Percentiles rank a stretch among this genome's conserved stretches.
Conservation (phyloP, 1,284 basidiomycete genomes). For the Moesziomyces antarcticus region DNA sequence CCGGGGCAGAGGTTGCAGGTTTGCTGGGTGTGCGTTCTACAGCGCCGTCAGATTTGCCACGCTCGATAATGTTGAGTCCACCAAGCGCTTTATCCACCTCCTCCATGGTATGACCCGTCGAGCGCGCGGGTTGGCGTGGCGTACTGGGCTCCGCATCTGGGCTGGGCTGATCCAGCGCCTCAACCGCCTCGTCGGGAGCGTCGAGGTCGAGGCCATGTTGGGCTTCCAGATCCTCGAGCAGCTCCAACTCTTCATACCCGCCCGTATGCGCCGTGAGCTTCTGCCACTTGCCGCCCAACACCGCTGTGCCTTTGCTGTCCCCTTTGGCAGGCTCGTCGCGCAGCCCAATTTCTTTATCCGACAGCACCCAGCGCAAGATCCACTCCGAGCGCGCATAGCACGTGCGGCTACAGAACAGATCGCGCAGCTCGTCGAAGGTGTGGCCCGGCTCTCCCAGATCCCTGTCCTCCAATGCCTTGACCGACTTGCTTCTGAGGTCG, state of each 20-base stretch:
- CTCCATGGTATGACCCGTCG: not conserved
- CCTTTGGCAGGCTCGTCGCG: conserved; percentile 73
- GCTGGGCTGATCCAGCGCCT: not conserved
- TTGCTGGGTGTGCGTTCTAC: not conserved
- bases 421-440: conserved; percentile 26
- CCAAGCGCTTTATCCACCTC: conserved; percentile 13
- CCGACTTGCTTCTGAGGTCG: conserved; percentile 16
- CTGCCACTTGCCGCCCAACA: conserved; percentile 81
- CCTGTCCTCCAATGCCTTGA: conserved; percentile 17
- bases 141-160: not conserved
- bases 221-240: conserved; percentile 42
- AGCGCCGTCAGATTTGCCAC: not conserved
- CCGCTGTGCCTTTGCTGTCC: conserved; percentile 75
- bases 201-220: conserved; percentile 14
- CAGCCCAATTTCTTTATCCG: conserved; percentile 23
- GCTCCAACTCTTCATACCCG: conserved; percentile 70
- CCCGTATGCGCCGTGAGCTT: conserved; percentile 88
- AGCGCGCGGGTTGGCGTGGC: too few relatives aligned
- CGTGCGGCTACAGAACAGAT: conserved; percentile 23
- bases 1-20: not conserved
- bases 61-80: conserved; percentile 24
- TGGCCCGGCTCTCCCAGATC: conserved; percentile 30
- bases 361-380: conserved; percentile 42
- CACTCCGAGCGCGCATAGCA: conserved; percentile 43
- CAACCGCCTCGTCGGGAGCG: not conserved